phyloP scores from a whole-genome alignment of 1,139 yeast species.

The Debaryomyces sp. region DNA sequence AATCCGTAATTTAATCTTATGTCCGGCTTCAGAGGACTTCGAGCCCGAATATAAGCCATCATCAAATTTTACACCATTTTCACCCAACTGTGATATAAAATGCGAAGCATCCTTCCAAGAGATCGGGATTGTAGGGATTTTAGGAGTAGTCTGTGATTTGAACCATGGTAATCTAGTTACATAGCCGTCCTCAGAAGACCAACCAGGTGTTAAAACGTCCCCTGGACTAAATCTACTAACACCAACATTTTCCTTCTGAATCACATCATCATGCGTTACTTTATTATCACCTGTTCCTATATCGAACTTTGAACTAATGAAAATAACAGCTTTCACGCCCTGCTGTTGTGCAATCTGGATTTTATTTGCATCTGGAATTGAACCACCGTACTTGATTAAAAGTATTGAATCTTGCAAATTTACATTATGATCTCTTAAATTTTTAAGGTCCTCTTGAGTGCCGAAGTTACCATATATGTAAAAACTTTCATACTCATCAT shows the following conservation, averaged over 20 bases:
- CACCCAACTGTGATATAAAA: constrained; percentile 49
- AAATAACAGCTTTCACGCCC: constrained; percentile 40
- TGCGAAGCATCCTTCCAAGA: constrained; percentile 68
- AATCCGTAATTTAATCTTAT: constrained; percentile 39
- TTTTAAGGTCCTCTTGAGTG: constrained; percentile 54
- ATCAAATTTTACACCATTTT: constrained; percentile 47
- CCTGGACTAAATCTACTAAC: constrained; percentile 72
- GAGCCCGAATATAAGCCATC: constrained; percentile 35
- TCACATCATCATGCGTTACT: constrained; percentile 47
- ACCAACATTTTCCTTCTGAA: constrained; percentile 69
- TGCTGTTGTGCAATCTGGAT: constrained; percentile 32
- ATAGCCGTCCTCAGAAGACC: constrained; percentile 55
- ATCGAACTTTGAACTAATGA: constrained; percentile 32
- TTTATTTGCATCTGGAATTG: constrained; percentile 41
- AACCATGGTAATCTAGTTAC: constrained; percentile 43
- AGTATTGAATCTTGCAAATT: constrained; percentile 50
- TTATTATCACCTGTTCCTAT: constrained; percentile 29
- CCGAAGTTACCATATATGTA: constrained; percentile 68
- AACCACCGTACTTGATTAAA: constrained; percentile 63
- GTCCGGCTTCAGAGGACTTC: constrained; percentile 22
- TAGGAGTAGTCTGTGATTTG: constrained; percentile 59
- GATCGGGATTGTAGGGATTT: constrained; percentile 75
- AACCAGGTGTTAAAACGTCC: constrained; percentile 78
- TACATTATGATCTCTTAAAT: constrained; percentile 38
- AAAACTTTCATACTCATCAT: constrained; percentile 53